phyloP scores from a whole-genome alignment of 2,329 filamentous ascomycete genomes.

The Tothia fuscella region DNA sequence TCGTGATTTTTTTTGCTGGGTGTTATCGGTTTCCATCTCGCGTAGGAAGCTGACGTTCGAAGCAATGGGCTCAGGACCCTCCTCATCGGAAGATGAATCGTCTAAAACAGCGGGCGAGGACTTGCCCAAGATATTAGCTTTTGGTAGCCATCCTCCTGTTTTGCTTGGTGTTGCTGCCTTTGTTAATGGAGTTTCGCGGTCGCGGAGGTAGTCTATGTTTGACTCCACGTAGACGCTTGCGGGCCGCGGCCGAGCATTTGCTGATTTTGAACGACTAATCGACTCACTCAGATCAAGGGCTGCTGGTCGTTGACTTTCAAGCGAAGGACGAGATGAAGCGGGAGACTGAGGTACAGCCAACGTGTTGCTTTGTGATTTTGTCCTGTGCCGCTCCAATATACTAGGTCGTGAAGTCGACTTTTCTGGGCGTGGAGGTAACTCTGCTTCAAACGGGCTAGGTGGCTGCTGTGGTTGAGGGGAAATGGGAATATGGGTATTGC shows the following conservation, averaged over 20 bases:
- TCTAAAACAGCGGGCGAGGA: constrained; percentile 23
- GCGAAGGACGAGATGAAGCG: constrained; percentile 51
- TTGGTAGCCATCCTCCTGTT: constrained; percentile 1
- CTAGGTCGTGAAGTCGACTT: neutral
- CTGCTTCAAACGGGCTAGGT: constrained; percentile 3
- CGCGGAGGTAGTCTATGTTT: constrained; percentile 70
- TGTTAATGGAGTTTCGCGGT: constrained; percentile 43
- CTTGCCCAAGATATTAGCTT: constrained; percentile 11
- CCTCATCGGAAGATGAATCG: constrained; percentile 32
- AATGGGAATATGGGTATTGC: neutral
- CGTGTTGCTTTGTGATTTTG: constrained; percentile 40
- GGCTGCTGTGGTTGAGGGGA: neutral
- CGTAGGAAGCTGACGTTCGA: constrained; percentile 78
- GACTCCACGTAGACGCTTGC: constrained; percentile 74
- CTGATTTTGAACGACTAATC: constrained; percentile 48
- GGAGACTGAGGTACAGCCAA: constrained; percentile 42
- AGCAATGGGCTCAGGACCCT: constrained; percentile 48
- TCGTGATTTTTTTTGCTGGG: constrained; percentile 44
- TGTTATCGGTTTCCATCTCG: constrained; percentile 52
- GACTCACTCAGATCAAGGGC: constrained; percentile 49
- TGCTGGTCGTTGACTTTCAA: constrained; percentile 58
- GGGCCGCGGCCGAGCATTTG: constrained; percentile 58
- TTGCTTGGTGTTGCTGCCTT: constrained; percentile 22
- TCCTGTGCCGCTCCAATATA: constrained; percentile 22
- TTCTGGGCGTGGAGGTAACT: constrained; percentile 10